phyloP scores from a whole-genome alignment of 371 early-diverging fungal genomes.

The Mortierella sp. region DNA sequence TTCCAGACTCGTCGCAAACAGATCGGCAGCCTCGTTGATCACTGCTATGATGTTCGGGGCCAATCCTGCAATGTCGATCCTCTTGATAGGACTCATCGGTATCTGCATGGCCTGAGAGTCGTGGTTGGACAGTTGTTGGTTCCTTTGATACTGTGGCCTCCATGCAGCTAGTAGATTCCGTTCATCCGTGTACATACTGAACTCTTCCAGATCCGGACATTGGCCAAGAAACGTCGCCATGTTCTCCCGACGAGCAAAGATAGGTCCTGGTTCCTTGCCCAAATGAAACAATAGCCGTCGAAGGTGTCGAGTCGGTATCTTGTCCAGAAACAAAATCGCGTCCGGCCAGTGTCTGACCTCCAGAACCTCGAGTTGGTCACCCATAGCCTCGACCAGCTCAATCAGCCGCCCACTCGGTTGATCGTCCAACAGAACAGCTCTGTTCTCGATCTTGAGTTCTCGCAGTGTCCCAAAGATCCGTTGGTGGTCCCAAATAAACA shows the following conservation, averaged over 20 bases:
- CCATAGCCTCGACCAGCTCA: constrained; percentile 54
- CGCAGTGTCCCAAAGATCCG: constrained; percentile 41
- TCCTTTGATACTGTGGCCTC: constrained; percentile 17
- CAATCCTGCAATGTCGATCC: constrained; percentile 34
- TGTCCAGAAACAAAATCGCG: constrained; percentile 42
- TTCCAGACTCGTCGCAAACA: constrained; percentile 41
- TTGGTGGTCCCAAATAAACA: constrained; percentile 54
- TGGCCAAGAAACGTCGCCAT: constrained; percentile 27
- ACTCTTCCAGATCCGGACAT: constrained; percentile 30
- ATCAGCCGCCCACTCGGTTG: constrained; percentile 29
- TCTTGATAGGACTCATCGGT: constrained; percentile 17
- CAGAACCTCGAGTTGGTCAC: constrained; percentile 38
- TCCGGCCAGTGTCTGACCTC: constrained; percentile 48
- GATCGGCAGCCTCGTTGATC: constrained; percentile 37
- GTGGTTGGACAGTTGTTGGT: not conserved
- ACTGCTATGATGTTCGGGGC: constrained; percentile 29
- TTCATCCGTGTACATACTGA: constrained; percentile 31
- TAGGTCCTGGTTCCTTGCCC: constrained; percentile 29
- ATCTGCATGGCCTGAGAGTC: not conserved
- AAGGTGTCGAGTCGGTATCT: constrained; percentile 32
- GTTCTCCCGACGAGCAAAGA: constrained; percentile 13
- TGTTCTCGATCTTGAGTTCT: constrained; percentile 49
- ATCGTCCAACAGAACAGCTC: not conserved
- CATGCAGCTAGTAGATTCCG: constrained; percentile 31
- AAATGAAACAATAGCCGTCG: constrained; percentile 25